Evolutionary conservation across 768 basidiomycete genomes (phyloP), one percentile per base, ranked within the genome.

Genomic region (Boletus rubropictus): DNA sequence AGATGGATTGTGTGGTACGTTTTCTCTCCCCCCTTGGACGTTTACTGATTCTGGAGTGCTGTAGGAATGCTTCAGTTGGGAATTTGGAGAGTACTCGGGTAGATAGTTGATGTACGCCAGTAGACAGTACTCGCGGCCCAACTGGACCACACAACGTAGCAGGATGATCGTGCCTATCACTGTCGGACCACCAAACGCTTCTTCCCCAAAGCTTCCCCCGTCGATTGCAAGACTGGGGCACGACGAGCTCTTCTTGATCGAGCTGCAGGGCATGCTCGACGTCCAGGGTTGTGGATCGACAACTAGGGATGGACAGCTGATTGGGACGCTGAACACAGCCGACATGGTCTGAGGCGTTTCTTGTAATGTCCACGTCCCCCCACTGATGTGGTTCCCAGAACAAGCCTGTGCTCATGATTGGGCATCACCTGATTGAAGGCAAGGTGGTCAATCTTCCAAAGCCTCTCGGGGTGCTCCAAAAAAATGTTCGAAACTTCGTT

Each of bases 361-460:
- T 12, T 24, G 18, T 14, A 39, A 25, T 28, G n/a, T 25, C 27
- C 43, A 46, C 15, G 39, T 37, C 27, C 31, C 37, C 42, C 14
- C 20, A 17, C 44, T 52, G 52, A 54, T 12, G 32, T 24, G 21
- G 12, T 21, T 21, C n/a, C 27, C 22, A 56, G 89, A 82, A 79
- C 52, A 88, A 84, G 55, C 82, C 89, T 4, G 90, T 82, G 3
- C 74, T 97, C 6, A 65, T 74, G 44, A 86, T 97, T 49, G 93
- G 93, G 11, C 84, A 94, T 66, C 91, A 96, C 58, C 73, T 93
- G 25, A 80, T 97, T 5, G 94, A 97, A 60, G 93, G 93, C 44
- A 89, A 86, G 61, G 73, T 95, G 50, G 74, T 80, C 28, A 72
- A 67, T 37, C 73, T 97, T 7, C 69, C 84, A 2, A 94, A 89